A percentile compares a stretch with the other conserved stretches of the same genome.
phyloP scores from a whole-genome alignment of 345 rosid species.

The Moricandia arvensis region DNA sequence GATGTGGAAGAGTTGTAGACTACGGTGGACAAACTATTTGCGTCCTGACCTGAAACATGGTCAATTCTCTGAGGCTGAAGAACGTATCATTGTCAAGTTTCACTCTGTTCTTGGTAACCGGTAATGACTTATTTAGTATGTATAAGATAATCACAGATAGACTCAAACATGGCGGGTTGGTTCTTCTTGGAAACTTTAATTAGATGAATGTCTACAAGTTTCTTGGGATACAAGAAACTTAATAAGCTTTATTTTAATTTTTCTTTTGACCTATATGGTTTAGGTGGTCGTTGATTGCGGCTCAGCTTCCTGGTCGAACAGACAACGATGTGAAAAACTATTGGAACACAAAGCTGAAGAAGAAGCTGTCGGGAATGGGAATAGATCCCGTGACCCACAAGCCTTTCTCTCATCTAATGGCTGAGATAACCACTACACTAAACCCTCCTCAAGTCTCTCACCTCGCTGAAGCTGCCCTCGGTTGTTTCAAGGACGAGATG shows the following conservation, averaged over 20 bases:
- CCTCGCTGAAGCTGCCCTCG: slow-evolving; percentile 95
- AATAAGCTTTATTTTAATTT: background rate
- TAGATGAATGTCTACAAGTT: background rate
- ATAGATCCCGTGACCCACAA: slow-evolving; percentile 96
- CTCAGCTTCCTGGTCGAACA: slow-evolving; percentile 85
- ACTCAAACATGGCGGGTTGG: background rate
- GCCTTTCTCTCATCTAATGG: slow-evolving; percentile 99
- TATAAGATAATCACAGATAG: background rate
- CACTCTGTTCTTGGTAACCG: slow-evolving; percentile 93
- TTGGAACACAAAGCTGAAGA: slow-evolving; percentile 95
- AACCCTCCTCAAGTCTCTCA: slow-evolving; percentile 93
- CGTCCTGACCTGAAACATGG: slow-evolving; percentile 90
- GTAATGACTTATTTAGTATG: slow-evolving; percentile 36
- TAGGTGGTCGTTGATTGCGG: slow-evolving; percentile 96
- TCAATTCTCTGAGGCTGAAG: slow-evolving; percentile 71
- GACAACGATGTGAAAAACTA: slow-evolving; percentile 93
- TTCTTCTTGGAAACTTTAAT: background rate
- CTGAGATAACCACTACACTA: slow-evolving; percentile 87
- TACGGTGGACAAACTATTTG: slow-evolving; percentile 88
- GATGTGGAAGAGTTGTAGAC: slow-evolving; percentile 91
- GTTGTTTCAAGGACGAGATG: slow-evolving; percentile 98
- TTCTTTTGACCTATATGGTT: background rate
- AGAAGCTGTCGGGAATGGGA: slow-evolving; percentile 92
- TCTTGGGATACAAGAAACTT: slow-evolving; percentile 11
- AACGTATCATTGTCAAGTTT: slow-evolving; percentile 77